A percentile compares a stretch with the other conserved stretches of the same genome.
phyloP scores from a whole-genome alignment of 148 eudicot species.

The Chenopodium album region DNA sequence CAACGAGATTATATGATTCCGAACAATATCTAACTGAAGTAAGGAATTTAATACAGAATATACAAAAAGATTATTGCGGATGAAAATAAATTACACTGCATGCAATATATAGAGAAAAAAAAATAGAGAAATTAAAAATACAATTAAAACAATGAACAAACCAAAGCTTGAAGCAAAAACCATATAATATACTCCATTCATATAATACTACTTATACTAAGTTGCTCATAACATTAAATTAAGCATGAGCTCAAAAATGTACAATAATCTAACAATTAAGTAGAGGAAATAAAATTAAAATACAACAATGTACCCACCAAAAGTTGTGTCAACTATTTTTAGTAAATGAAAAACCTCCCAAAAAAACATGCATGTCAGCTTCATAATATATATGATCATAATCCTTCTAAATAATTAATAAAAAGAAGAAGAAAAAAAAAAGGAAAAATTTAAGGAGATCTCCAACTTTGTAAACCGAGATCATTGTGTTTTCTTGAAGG shows the following conservation, averaged over 20 bases:
- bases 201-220: neutral
- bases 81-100: no score
- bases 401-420: neutral
- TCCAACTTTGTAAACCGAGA: constrained; percentile 58
- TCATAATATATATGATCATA: neutral
- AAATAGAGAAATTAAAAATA: no score
- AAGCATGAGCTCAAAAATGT: constrained; percentile 9
- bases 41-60: no score
- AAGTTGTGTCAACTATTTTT: constrained; percentile 6
- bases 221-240: neutral
- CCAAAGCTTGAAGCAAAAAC: neutral
- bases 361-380: constrained; percentile 30
- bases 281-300: neutral
- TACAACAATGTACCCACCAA: constrained; percentile 19
- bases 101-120: no score
- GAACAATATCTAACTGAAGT: no score
- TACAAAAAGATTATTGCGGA: no score
- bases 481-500: constrained; percentile 82
- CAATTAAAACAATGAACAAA: no score
- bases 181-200: neutral
- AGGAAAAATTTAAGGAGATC: constrained; percentile 44
- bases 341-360: constrained; percentile 14
- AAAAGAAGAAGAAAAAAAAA: neutral
- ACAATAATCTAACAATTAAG: neutral
- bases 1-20: no score